Evolutionary conservation across 345 rosid genomes (phyloP).

Genomic region (Citrus australasica): DNA sequence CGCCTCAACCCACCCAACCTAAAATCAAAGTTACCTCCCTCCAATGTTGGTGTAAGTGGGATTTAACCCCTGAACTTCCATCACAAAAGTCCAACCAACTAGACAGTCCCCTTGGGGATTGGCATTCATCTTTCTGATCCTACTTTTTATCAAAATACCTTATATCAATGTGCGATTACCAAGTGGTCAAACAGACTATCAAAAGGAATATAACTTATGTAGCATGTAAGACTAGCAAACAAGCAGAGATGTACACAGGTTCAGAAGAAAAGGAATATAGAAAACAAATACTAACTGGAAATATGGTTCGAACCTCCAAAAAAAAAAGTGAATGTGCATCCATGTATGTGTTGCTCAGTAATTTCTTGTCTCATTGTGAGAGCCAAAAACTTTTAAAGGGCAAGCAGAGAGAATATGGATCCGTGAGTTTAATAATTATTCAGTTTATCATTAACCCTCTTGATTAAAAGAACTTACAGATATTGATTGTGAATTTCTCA

Average conservation of each 20-base stretch:
- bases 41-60: background rate
- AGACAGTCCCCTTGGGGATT: background rate
- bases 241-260: background rate
- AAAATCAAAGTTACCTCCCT: too few species aligned
- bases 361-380: background rate
- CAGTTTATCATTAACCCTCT: slow-evolving; percentile 44
- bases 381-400: background rate
- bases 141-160: background rate
- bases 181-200: background rate
- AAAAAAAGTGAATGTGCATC: too few species aligned
- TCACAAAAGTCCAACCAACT: background rate
- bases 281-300: background rate
- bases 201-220: background rate
- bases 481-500: slow-evolving; percentile 43
- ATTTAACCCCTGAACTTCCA: background rate
- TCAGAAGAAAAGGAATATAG: background rate
- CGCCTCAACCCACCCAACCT: background rate
- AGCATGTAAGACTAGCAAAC: background rate
- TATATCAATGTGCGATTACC: background rate
- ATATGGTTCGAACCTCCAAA: background rate
- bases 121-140: background rate
- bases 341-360: background rate
- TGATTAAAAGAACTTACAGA: slow-evolving; percentile 51
- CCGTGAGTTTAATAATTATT: slow-evolving; percentile 7
- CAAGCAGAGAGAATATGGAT: background rate